Evolutionary conservation across 805 yeast species (phyloP).

Genomic region (Sporopachydermia quercuum): DNA sequence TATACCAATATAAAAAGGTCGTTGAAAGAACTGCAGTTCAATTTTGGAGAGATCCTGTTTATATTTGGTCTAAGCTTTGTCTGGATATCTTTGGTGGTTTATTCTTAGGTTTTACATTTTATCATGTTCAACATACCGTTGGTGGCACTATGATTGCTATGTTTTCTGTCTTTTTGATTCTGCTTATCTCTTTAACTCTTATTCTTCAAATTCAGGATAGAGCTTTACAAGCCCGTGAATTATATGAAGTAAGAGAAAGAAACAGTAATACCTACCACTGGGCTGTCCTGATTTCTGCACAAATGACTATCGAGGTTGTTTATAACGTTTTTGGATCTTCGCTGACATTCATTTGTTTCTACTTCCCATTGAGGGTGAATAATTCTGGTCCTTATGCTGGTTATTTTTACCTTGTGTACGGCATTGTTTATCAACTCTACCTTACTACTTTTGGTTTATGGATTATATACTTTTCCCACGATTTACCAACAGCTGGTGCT

Average conservation of each 20-base stretch:
- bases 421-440: conserved; percentile 34
- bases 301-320: conserved; percentile 22
- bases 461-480: conserved; percentile 42
- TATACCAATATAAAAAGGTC: conserved; percentile 20
- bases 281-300: conserved; percentile 22
- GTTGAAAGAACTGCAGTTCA: conserved; percentile 23
- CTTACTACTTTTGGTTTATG: conserved; percentile 39
- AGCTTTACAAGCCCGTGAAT: conserved; percentile 22
- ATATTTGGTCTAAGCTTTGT: conserved; percentile 26
- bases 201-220: conserved; percentile 25
- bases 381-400: conserved; percentile 28
- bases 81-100: conserved; percentile 29
- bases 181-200: conserved; percentile 24
- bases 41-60: conserved; percentile 28
- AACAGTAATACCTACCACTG: conserved; percentile 27
- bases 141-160: conserved; percentile 25
- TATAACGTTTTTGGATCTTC: conserved; percentile 19
- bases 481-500: conserved; percentile 52
- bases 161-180: conserved; percentile 23
- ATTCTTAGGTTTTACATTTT: conserved; percentile 42
- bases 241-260: conserved; percentile 26
- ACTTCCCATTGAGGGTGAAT: conserved; percentile 22
- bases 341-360: conserved; percentile 16
- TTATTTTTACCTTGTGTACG: conserved; percentile 31
- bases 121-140: conserved; percentile 31